These are phyloP conservation scores for Colletotrichum sublineola DNA, from an alignment of 2,329 filamentous ascomycete species.

Conservation along the genomic window DNA sequence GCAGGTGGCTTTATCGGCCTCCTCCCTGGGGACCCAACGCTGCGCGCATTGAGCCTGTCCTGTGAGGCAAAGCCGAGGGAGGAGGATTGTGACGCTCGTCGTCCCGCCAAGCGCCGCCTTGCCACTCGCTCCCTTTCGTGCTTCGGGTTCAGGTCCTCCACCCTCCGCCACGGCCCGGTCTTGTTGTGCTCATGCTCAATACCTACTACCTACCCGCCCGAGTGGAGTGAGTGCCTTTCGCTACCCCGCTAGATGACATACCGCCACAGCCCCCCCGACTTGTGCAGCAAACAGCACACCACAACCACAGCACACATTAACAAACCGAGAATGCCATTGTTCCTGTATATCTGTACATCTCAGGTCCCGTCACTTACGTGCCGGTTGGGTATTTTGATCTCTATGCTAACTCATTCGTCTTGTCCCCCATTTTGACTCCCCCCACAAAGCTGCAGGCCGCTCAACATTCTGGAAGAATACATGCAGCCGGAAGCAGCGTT, in stretches of 20 bases:
- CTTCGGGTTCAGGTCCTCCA: conserved; percentile 11
- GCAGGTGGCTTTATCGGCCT: conserved; percentile 14
- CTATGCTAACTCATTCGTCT: background rate
- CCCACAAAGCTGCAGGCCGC: background rate
- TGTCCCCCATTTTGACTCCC: background rate
- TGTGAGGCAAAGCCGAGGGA: conserved; percentile 11
- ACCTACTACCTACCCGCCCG: too few relatives aligned
- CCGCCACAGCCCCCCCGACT: background rate
- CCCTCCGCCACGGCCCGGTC: background rate
- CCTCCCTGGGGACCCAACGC: conserved; percentile 14
- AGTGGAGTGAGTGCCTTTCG: background rate
- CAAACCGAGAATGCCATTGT: background rate
- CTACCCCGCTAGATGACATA: background rate
- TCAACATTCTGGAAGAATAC: background rate
- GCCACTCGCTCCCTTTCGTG: conserved; percentile 25
- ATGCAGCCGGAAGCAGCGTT: background rate
- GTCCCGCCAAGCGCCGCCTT: conserved; percentile 15
- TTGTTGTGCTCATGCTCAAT: background rate
- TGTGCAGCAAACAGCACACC: background rate
- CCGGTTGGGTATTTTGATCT: conserved; percentile 4
- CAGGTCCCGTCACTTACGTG: background rate
- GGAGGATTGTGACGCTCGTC: conserved; percentile 14
- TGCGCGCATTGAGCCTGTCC: conserved; percentile 10
- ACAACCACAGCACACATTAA: background rate
- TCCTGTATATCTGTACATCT: background rate